Evolutionary conservation across 768 basidiomycete genomes (phyloP).

Genomic region (Boletus subparvulus): DNA sequence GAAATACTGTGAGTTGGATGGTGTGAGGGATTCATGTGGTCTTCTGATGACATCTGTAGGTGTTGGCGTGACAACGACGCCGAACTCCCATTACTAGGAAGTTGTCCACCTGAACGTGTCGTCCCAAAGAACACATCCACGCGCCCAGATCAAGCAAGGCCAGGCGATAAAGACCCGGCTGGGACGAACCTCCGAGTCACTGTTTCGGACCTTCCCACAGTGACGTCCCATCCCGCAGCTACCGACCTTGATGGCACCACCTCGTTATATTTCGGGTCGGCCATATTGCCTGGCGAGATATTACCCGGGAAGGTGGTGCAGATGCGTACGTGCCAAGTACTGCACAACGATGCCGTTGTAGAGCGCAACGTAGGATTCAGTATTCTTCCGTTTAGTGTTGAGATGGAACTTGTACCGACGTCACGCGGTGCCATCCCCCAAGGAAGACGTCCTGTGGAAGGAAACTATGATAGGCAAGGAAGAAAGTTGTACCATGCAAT

Average conservation of each 20-base stretch:
- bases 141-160: background rate
- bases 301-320: background rate
- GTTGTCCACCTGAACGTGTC: background rate
- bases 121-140: no score
- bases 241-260: constrained; percentile 1
- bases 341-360: background rate
- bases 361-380: background rate
- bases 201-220: background rate
- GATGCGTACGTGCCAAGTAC: background rate
- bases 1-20: constrained; percentile 2
- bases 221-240: background rate
- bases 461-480: constrained; percentile 4
- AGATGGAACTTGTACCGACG: constrained; percentile 6
- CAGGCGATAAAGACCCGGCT: background rate
- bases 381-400: background rate
- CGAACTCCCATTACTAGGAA: background rate
- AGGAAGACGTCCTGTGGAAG: constrained; percentile 5
- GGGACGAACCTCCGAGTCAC: background rate
- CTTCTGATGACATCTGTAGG: background rate
- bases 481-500: constrained; percentile 8
- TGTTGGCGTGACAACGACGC: background rate
- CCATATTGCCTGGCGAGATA: background rate
- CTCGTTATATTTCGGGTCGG: constrained; percentile 4
- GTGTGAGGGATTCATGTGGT: background rate
- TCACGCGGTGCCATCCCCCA: background rate